Conservation (phyloP, 1,139 yeast genomes). For the Eremothecium cymbalariae region DNA sequence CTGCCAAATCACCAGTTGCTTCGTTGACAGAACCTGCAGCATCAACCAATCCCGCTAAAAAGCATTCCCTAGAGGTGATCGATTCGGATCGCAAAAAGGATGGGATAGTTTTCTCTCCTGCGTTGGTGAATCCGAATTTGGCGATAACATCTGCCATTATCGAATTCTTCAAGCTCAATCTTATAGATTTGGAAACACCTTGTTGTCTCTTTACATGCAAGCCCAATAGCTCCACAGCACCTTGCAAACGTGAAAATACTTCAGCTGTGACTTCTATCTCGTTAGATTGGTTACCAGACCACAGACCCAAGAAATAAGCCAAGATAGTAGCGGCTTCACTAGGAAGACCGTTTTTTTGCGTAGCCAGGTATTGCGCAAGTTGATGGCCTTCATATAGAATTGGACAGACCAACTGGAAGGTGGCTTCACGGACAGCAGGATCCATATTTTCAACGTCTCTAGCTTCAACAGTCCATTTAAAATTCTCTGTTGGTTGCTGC, state of each 20-base stretch:
- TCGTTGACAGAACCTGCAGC: conserved; percentile 30
- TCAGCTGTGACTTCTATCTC: conserved; percentile 13
- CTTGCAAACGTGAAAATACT: neutral
- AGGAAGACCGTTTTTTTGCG: conserved; percentile 13
- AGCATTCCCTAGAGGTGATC: conserved; percentile 34
- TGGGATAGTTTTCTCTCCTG: conserved; percentile 20
- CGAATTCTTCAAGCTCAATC: conserved; percentile 7
- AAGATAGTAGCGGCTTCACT: conserved; percentile 16
- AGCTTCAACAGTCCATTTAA: conserved; percentile 37
- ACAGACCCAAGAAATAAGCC: conserved; percentile 25
- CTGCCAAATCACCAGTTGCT: conserved; percentile 15
- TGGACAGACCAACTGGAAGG: conserved; percentile 35
- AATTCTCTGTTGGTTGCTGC: conserved; percentile 14
- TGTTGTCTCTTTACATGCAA: neutral
- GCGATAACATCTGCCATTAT: conserved; percentile 3
- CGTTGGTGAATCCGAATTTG: conserved; percentile 19
- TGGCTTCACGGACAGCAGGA: conserved; percentile 22
- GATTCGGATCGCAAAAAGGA: conserved; percentile 18
- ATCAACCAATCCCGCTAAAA: conserved; percentile 39
- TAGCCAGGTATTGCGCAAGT: conserved; percentile 18
- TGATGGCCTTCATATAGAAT: conserved; percentile 29
- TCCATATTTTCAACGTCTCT: conserved; percentile 26
- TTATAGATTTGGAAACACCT: conserved; percentile 12
- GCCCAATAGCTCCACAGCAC: neutral
- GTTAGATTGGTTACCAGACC: conserved; percentile 10